phyloP scores from a whole-genome alignment of 805 yeast genomes.

The Monosporozyma solicola region DNA sequence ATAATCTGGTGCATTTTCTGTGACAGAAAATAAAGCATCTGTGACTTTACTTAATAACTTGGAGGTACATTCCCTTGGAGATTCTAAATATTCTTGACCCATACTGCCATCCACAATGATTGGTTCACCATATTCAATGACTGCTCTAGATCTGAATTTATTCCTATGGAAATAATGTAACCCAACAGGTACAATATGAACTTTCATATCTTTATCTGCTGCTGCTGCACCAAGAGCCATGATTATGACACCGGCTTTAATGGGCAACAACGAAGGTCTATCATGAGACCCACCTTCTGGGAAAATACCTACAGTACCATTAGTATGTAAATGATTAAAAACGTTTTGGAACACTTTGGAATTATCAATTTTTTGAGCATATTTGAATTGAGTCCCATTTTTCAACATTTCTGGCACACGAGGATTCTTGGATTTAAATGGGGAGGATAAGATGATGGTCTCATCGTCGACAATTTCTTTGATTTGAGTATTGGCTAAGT shows the following conservation, averaged over 20 bases:
- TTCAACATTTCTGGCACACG: slow-evolving; percentile 36
- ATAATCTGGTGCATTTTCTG: slow-evolving; percentile 88
- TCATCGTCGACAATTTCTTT: slow-evolving; percentile 60
- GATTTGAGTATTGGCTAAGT: slow-evolving; percentile 69
- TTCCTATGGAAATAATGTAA: slow-evolving; percentile 93
- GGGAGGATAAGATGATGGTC: slow-evolving; percentile 55
- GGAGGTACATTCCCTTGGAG: slow-evolving; percentile 67
- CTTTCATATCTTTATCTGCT: slow-evolving; percentile 60
- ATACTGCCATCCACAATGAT: slow-evolving; percentile 54
- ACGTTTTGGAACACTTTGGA: slow-evolving; percentile 72
- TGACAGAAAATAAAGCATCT: slow-evolving; percentile 71
- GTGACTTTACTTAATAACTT: slow-evolving; percentile 63
- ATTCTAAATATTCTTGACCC: slow-evolving; percentile 54
- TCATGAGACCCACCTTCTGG: slow-evolving; percentile 99
- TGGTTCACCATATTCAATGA: slow-evolving; percentile 85
- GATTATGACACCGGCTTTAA: slow-evolving; percentile 95
- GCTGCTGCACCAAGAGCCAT: slow-evolving; percentile 95
- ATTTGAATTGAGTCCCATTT: slow-evolving; percentile 56
- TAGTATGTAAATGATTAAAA: slow-evolving; percentile 67
- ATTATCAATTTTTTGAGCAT: slow-evolving; percentile 79
- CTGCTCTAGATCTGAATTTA: slow-evolving; percentile 89
- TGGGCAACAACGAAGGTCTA: slow-evolving; percentile 79
- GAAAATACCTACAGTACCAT: slow-evolving; percentile 81
- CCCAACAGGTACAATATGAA: slow-evolving; percentile 89
- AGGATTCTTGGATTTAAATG: slow-evolving; percentile 49